These are phyloP conservation scores for sorghum (Sorghum bicolor) DNA, from an alignment of 176 grass and related monocot species.

Conservation along the genomic window DNA sequence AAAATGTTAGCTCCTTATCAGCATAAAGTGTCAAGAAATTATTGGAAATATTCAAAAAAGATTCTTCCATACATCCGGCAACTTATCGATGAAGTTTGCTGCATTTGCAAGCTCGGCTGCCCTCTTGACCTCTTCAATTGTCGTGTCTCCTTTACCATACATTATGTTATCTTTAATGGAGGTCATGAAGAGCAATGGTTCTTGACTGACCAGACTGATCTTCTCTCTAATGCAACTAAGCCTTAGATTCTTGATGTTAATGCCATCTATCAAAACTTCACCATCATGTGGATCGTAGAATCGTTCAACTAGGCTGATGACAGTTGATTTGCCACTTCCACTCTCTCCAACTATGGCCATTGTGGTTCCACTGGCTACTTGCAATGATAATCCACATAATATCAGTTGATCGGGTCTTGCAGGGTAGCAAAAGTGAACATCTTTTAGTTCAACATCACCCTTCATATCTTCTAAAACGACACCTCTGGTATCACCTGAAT, in stretches of 20 bases:
- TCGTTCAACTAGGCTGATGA: conserved; percentile 53
- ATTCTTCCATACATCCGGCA: conserved; percentile 43
- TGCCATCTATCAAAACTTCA: conserved; percentile 58
- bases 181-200: conserved; percentile 55
- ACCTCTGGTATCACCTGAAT: conserved; percentile 54
- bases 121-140: conserved; percentile 55
- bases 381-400: conserved; percentile 64
- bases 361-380: conserved; percentile 58
- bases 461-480: conserved; percentile 53
- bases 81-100: conserved; percentile 57
- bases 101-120: conserved; percentile 62
- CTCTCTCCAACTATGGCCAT: conserved; percentile 92
- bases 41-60: neutral
- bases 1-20: neutral
- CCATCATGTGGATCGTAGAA: conserved; percentile 60
- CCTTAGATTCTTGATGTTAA: conserved; percentile 54
- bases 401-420: conserved; percentile 64
- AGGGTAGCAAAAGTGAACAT: conserved; percentile 73
- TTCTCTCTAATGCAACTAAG: conserved; percentile 54
- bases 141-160: conserved; percentile 44
- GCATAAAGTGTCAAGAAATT: neutral
- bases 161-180: conserved; percentile 62
- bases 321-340: conserved; percentile 92
- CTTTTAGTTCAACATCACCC: conserved; percentile 62
- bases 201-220: conserved; percentile 66